A percentile compares a stretch with the other conserved stretches of the same genome.
Evolutionary conservation across 2,329 filamentous ascomycete species (phyloP).

Genomic region (Apiospora rasikravindrae): DNA sequence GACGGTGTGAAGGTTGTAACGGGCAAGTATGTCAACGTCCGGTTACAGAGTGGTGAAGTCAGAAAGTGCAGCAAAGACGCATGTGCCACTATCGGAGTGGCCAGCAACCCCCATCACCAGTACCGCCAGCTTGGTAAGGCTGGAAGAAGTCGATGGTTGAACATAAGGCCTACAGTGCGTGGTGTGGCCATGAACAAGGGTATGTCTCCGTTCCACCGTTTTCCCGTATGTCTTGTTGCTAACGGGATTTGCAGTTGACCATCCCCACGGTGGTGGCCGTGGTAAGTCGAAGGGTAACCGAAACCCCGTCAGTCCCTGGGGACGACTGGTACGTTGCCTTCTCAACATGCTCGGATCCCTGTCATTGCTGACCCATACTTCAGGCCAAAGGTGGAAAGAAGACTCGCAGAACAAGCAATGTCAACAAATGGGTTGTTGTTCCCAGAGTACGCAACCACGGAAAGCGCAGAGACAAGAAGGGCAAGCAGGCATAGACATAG

Average conservation of each 20-base stretch:
- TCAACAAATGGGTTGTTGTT: conserved; percentile 90
- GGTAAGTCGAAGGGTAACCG: conserved; percentile 99
- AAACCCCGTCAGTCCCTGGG: conserved; percentile 95
- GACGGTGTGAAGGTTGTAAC: conserved; percentile 67
- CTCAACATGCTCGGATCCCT: conserved; percentile 16
- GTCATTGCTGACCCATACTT: conserved; percentile 35
- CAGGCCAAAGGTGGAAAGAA: conserved; percentile 88
- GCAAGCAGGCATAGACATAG: conserved; percentile 32
- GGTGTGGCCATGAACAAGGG: conserved; percentile 98
- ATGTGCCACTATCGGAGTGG: conserved; percentile 90
- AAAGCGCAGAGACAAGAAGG: conserved; percentile 75
- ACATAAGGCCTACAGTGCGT: conserved; percentile 92
- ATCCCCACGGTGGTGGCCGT: conserved; percentile 98
- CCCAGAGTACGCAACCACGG: conserved; percentile 87
- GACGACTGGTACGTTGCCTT: conserved; percentile 72
- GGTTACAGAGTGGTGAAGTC: conserved; percentile 91
- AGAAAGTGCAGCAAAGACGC: conserved; percentile 89
- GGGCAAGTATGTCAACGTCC: conserved; percentile 80
- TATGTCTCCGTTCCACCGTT: conserved; percentile 45
- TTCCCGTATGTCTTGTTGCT: conserved; percentile 17
- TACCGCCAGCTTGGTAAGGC: conserved; percentile 94
- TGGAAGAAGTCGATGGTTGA: conserved; percentile 89
- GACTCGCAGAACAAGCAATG: conserved; percentile 85
- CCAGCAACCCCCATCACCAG: conserved; percentile 91
- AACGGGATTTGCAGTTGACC: conserved; percentile 66